A percentile compares a stretch with the other conserved stretches of the same genome.
Evolutionary conservation across 495 filamentous ascomycete species (phyloP).

Genomic region (Aspergillus mulundensis): DNA sequence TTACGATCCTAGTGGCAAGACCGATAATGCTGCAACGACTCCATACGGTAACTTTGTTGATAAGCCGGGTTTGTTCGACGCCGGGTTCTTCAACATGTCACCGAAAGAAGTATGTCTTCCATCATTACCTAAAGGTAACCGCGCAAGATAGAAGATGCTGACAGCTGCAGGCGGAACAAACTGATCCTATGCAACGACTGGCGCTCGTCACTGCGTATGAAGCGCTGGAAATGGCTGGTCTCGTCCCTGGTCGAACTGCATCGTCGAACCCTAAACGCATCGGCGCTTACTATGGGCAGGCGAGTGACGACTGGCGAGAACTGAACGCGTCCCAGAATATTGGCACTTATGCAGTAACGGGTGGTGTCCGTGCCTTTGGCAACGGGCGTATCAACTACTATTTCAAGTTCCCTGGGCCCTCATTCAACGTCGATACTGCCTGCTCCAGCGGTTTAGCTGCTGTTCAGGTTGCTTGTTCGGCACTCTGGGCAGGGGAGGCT

Average conservation of each 20-base stretch:
- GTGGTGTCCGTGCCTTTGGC: conserved; percentile 31
- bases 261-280: conserved; percentile 23
- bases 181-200: conserved; percentile 32
- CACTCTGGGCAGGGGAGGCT: conserved; percentile 62
- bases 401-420: conserved; percentile 71
- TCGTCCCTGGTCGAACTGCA: conserved; percentile 20
- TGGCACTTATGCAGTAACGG: conserved; percentile 25
- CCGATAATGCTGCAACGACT: conserved; percentile 26
- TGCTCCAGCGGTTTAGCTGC: conserved; percentile 60
- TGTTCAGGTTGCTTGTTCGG: conserved; percentile 56
- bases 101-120: conserved; percentile 1
- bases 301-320: conserved; percentile 31
- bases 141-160: neutral
- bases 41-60: conserved; percentile 37
- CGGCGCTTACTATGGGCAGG: conserved; percentile 35
- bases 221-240: conserved; percentile 34
- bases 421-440: conserved; percentile 71
- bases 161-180: conserved; percentile 5
- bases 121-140: no score
- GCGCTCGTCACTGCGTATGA: conserved; percentile 36
- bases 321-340: conserved; percentile 26
- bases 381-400: conserved; percentile 54
- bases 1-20: conserved; percentile 39
- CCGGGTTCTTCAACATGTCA: conserved; percentile 36
- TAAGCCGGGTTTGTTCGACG: conserved; percentile 31